Evolutionary conservation across 257 asterid species (phyloP).

Genomic region (Solanum sparsipilum): DNA sequence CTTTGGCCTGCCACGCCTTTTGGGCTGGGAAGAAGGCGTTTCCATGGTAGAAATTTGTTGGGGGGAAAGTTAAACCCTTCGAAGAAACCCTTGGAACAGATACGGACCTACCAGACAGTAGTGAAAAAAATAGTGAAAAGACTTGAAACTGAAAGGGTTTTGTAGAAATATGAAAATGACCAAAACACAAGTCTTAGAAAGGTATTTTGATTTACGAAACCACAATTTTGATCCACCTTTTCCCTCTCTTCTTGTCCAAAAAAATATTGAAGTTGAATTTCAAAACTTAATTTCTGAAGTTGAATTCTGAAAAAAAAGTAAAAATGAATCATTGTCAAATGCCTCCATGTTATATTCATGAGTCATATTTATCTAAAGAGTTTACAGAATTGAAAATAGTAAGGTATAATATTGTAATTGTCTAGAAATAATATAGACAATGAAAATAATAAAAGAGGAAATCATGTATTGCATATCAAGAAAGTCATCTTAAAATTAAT

Average conservation of each 20-base stretch:
- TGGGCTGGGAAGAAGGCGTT: conserved; percentile 46
- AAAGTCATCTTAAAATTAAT: background rate
- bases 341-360: background rate
- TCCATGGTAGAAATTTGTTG: conserved; percentile 13
- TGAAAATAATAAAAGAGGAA: no score
- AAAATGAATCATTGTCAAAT: background rate
- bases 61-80: background rate
- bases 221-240: background rate
- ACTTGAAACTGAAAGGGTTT: background rate
- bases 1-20: conserved; percentile 91
- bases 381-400: background rate
- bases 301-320: background rate
- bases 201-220: background rate
- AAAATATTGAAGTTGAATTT: background rate
- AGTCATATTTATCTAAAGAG: background rate
- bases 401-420: background rate
- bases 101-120: background rate
- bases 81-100: background rate
- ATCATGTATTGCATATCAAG: background rate
- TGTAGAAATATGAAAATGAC: background rate
- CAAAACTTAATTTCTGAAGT: background rate
- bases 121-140: background rate
- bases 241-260: background rate
- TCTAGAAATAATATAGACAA: background rate
- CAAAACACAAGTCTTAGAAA: background rate